phyloP scores from a whole-genome alignment of 257 asterid genomes.

The Gentiana macrophylla region DNA sequence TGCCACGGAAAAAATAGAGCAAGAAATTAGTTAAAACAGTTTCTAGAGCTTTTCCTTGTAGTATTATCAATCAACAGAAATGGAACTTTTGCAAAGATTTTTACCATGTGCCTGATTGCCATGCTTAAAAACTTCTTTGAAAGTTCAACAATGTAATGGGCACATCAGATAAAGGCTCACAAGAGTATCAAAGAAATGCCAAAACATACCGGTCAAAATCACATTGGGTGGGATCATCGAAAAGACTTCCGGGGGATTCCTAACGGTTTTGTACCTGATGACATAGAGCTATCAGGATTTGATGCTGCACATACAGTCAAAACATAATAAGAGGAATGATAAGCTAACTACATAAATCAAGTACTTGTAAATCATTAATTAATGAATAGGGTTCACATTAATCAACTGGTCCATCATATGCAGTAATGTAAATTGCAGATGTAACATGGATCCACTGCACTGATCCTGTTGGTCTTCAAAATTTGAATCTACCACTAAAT shows the following conservation, averaged over 20 bases:
- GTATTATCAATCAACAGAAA: neutral
- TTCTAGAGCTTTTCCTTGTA: neutral
- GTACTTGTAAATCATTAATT: neutral
- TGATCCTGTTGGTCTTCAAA: neutral
- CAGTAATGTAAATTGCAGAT: too few relatives aligned
- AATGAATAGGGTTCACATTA: too few relatives aligned
- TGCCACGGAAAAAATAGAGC: constrained; percentile 15
- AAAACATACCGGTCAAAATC: constrained; percentile 58
- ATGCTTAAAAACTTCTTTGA: constrained; percentile 63
- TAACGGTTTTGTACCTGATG: too few relatives aligned
- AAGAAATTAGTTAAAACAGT: neutral
- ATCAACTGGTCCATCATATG: too few relatives aligned
- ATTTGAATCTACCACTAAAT: constrained; percentile 2
- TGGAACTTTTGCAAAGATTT: constrained; percentile 1
- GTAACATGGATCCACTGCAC: too few relatives aligned
- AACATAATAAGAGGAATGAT: neutral
- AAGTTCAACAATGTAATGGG: neutral
- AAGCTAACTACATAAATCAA: neutral
- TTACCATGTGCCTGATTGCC: constrained; percentile 91
- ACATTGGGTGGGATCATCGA: constrained; percentile 26
- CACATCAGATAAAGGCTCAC: too few relatives aligned
- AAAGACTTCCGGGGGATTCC: constrained; percentile 32
- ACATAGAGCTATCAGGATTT: constrained; percentile 13
- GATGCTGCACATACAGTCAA: constrained; percentile 22
- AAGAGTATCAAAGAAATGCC: neutral